Conservation (phyloP, 1,284 basidiomycete species). For the Waitea zeae region DNA sequence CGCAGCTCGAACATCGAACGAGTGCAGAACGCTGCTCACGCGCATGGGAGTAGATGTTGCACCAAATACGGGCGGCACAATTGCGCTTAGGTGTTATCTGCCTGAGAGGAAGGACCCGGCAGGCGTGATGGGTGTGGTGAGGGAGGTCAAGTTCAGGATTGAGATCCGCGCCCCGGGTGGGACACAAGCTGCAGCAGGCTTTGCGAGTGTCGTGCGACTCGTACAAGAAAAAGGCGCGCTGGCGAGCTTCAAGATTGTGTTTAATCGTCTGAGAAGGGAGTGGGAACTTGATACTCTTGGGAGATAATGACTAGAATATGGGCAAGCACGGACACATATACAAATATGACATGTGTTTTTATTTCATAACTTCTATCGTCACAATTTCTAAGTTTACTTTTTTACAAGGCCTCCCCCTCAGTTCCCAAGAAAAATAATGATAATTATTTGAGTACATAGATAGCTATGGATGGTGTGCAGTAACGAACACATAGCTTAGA, state of each 20-base stretch:
- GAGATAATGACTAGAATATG: no score
- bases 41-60: slow-evolving; percentile 55
- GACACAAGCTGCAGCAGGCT: slow-evolving; percentile 26
- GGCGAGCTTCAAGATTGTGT: slow-evolving; percentile 64
- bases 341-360: no score
- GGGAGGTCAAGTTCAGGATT: slow-evolving; percentile 62
- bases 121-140: slow-evolving; percentile 37
- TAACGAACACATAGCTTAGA: no score
- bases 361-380: no score
- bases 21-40: slow-evolving; percentile 60
- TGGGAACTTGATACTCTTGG: slow-evolving; percentile 62
- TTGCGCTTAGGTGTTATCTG: slow-evolving; percentile 49
- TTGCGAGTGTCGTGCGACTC: slow-evolving; percentile 42
- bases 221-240: slow-evolving; percentile 77
- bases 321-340: no score
- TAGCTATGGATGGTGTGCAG: no score
- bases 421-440: no score
- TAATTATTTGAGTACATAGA: no score
- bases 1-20: slow-evolving; percentile 49
- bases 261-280: slow-evolving; percentile 42
- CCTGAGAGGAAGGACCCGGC: slow-evolving; percentile 38
- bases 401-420: no score
- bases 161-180: slow-evolving; percentile 37
- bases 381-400: no score
- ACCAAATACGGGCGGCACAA: slow-evolving; percentile 24